Evolutionary conservation across 1,139 yeast genomes (phyloP).

Genomic region (Suhomyces guaymorum): DNA sequence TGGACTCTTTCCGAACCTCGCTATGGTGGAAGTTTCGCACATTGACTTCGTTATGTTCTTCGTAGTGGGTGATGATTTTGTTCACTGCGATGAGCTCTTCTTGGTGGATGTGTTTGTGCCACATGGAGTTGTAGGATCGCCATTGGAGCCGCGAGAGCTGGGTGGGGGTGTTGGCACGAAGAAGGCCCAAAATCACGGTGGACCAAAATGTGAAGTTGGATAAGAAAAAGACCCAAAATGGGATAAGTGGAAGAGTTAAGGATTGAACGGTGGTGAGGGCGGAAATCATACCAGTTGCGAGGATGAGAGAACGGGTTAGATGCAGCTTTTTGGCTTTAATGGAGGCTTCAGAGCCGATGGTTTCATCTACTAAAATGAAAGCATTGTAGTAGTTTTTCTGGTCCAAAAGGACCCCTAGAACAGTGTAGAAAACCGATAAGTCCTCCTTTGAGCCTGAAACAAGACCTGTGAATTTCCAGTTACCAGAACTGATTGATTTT

Average conservation of each 20-base stretch:
- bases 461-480: too few species aligned
- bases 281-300: too few species aligned
- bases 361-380: conserved; percentile 33
- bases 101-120: conserved; percentile 26
- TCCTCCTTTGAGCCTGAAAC: too few species aligned
- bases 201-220: conserved; percentile 14
- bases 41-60: conserved; percentile 43
- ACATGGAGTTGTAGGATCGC: conserved; percentile 31
- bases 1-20: conserved; percentile 26
- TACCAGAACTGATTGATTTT: too few species aligned
- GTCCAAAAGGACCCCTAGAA: conserved; percentile 26
- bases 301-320: too few species aligned
- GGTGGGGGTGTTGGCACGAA: conserved; percentile 18
- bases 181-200: conserved; percentile 13
- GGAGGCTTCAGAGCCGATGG: conserved; percentile 16
- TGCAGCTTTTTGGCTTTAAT: conserved; percentile 1
- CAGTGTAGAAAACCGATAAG: conserved; percentile 16
- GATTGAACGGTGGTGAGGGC: too few species aligned
- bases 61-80: conserved; percentile 38
- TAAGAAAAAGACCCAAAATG: conserved; percentile 13
- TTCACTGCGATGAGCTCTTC: conserved; percentile 33
- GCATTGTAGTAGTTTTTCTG: conserved; percentile 38
- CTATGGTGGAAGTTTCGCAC: conserved; percentile 41
- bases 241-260: conserved; percentile 19
- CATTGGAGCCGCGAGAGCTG: conserved; percentile 35